Base-by-base conservation (phyloP, 2,329 filamentous ascomycete species). In the Sarocladium kiliense region DNA sequence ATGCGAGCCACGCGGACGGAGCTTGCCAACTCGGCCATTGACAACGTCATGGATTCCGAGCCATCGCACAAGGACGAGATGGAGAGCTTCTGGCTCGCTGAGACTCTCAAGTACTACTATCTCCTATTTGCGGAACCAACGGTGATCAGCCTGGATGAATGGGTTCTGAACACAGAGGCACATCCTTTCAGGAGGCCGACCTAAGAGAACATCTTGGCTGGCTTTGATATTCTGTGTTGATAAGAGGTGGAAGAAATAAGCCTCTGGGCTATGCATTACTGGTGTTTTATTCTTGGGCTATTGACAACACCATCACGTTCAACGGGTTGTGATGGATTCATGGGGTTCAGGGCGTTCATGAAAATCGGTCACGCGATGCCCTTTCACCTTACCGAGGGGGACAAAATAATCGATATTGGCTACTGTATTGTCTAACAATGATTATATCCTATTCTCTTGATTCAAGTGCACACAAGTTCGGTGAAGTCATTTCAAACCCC, bases 101-200 rank as follows among this genome's bases (percentile, higher is more conserved):
- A 96, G 77, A 96, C 91, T 39, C 75, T 96, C 62, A 97, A 96
- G 76, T 96, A 96, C 66, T 96, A 94, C 61, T 96, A 91, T 68
- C 70, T 96, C 56, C 77, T 96, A 51, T 96, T 89, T 67, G 84
- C 84, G 21, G 71, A 85, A 55, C 85, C 87, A 0, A 75, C 78
- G 53, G 71, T 86, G n/a, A 72, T 88, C 39, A 87, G 79, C 64
- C 71, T 89, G 55, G 86, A 89, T 66, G 82, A 87, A 54, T 87
- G 80, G 77, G 84, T 88, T 47, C 71, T 87, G 58, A 85, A 85
- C 64, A 85, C 82, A 0, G 82, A 85, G 69, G 82, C 81, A 21
- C 82, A 85, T 63, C 81, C 82, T 1, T 79, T 84, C 62, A 74
- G 67, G 64, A 68, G 79, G 61, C 75, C 76, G 10, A 66, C 62